Conservation (phyloP, 371 early-diverging fungal species). For the Apophysomyces ossiformis region DNA sequence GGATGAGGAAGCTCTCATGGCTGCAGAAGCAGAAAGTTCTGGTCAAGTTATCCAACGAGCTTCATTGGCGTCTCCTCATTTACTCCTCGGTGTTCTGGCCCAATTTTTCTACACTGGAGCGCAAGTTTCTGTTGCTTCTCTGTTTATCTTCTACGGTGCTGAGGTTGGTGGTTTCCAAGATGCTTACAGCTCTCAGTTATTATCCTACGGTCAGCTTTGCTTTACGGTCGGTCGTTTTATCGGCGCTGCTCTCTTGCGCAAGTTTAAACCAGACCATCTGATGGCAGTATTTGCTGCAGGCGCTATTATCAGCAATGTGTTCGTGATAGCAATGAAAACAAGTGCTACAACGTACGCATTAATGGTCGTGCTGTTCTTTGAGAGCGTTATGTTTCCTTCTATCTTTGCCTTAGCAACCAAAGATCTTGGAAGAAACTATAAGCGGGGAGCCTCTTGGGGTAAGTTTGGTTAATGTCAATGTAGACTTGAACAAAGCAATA, state of each 20-base stretch:
- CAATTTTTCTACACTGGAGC: conserved; percentile 53
- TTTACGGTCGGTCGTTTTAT: conserved; percentile 55
- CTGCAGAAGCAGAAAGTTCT: conserved; percentile 24
- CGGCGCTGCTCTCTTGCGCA: conserved; percentile 39
- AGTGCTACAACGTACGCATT: conserved; percentile 38
- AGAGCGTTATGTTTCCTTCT: conserved; percentile 51
- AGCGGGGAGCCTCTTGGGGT: conserved; percentile 47
- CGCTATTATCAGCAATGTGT: conserved; percentile 35
- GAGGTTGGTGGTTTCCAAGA: conserved; percentile 41
- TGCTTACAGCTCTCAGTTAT: conserved; percentile 28
- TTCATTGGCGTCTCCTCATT: conserved; percentile 43
- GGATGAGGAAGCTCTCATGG: conserved; percentile 42
- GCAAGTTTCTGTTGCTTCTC: conserved; percentile 48
- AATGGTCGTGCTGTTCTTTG: conserved; percentile 47
- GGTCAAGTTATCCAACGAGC: conserved; percentile 27
- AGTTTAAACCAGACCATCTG: conserved; percentile 34
- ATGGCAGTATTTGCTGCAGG: conserved; percentile 36
- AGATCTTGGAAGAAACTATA: conserved; percentile 50
- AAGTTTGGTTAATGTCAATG: conserved; percentile 14
- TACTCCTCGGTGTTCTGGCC: conserved; percentile 41
- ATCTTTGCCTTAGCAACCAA: conserved; percentile 51
- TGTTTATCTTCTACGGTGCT: conserved; percentile 47
- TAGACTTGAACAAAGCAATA: not conserved
- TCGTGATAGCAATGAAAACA: conserved; percentile 39
- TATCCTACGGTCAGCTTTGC: conserved; percentile 44